phyloP scores from a whole-genome alignment of 768 basidiomycete species.

The Kwoniella botswanensis region DNA sequence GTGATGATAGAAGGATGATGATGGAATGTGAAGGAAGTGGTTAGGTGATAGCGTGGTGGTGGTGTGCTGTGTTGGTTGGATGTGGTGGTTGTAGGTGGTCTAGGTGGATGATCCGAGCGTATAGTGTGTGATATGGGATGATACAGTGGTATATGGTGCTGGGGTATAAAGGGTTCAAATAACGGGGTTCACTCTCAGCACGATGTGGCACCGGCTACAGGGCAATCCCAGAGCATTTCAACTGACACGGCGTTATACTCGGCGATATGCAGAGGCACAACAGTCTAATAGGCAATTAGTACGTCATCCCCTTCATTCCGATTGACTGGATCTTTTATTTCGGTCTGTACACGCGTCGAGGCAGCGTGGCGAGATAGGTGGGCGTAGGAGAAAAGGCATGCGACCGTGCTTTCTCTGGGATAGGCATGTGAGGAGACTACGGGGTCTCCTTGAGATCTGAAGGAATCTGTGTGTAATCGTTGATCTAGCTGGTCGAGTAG shows the following conservation, averaged over 20 bases:
- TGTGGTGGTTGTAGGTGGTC: conserved; percentile 2
- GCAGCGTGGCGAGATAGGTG: background rate
- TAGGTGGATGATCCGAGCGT: conserved; percentile 12
- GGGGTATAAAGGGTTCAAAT: conserved; percentile 3
- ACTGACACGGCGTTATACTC: conserved; percentile 4
- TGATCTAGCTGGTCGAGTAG: too few relatives aligned
- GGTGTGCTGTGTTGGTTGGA: conserved; percentile 17
- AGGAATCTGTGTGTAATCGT: background rate
- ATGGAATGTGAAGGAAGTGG: conserved; percentile 31
- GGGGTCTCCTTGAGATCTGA: conserved; percentile 1
- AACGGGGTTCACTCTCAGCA: background rate
- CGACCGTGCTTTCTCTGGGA: background rate
- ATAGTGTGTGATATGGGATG: background rate
- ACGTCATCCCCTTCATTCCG: background rate
- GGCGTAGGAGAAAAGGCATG: background rate
- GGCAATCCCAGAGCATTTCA: conserved; percentile 3
- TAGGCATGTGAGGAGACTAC: background rate
- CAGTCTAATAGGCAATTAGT: background rate
- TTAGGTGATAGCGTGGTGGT: conserved; percentile 11
- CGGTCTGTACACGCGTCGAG: too few relatives aligned
- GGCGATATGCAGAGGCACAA: background rate
- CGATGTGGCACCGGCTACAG: conserved; percentile 6
- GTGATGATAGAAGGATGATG: conserved; percentile 14
- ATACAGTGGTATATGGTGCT: background rate
- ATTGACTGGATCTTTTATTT: background rate